Evolutionary conservation across 345 rosid species (phyloP).

Genomic region (Lepidium aucheri): DNA sequence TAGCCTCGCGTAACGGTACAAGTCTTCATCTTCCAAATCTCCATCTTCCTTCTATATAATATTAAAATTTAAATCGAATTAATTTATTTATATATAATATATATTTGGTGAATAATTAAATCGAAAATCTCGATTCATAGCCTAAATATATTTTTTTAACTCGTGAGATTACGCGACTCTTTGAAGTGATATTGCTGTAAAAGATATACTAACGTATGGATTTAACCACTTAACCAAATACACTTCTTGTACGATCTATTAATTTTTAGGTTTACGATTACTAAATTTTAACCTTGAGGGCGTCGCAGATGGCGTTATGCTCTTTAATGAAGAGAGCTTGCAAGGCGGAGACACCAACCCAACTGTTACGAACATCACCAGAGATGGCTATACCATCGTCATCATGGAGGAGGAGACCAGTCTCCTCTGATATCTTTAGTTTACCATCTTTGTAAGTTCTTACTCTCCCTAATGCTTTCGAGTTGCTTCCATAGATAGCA

Average conservation of each 20-base stretch:
- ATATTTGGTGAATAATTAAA: no score
- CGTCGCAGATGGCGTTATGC: constrained; percentile 50
- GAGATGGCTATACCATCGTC: constrained; percentile 32
- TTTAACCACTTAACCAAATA: no score
- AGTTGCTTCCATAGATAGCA: constrained; percentile 43
- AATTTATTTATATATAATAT: no score
- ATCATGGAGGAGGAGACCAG: constrained; percentile 39
- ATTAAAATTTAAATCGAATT: no score
- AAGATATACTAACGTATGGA: no score
- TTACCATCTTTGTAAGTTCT: constrained; percentile 51
- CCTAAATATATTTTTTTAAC: no score
- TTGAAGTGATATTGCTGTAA: no score
- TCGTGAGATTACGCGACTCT: no score
- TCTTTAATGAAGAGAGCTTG: constrained; percentile 48
- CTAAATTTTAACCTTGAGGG: no score
- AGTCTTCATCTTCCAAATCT: constrained; percentile 38
- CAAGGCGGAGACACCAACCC: constrained; percentile 48
- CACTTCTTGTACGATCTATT: no score
- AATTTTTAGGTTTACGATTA: no score
- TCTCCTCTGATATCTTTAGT: constrained; percentile 37
- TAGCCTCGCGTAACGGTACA: constrained; percentile 43
- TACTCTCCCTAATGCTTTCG: constrained; percentile 24
- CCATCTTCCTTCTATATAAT: constrained; percentile 27
- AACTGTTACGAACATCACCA: constrained; percentile 46
- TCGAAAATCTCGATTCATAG: no score